Percentiles rank a stretch among this genome's conserved stretches.
These are phyloP conservation scores for Chimonanthus salicifolius DNA, from an alignment of 164 flowering plant genomes.

Conservation along the genomic window DNA sequence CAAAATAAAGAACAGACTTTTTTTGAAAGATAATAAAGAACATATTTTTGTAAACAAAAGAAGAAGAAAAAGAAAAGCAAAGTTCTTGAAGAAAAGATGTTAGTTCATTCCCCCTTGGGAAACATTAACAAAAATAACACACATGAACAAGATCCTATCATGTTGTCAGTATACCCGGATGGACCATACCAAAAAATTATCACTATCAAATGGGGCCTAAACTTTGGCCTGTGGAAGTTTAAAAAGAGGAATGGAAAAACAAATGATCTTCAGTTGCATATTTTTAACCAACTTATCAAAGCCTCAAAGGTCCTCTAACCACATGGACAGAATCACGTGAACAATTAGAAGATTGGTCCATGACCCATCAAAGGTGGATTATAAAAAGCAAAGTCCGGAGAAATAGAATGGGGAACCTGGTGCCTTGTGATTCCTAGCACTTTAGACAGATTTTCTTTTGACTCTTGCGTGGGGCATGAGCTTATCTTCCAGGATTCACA, in stretches of 20 bases:
- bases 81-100: neutral
- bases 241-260: neutral
- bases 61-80: too few species aligned
- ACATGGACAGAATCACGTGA: neutral
- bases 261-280: neutral
- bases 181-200: neutral
- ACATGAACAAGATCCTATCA: neutral
- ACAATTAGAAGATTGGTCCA: neutral
- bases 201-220: neutral
- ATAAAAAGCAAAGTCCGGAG: neutral
- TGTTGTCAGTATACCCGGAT: neutral
- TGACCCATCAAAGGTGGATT: neutral
- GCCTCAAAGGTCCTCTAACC: neutral
- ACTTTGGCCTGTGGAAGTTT: neutral
- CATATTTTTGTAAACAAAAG: neutral
- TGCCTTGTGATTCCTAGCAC: conserved; percentile 49
- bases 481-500: conserved; percentile 44
- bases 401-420: conserved; percentile 39
- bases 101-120: neutral
- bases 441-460: conserved; percentile 48
- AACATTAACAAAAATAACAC: neutral
- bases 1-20: neutral
- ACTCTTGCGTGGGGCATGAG: conserved; percentile 55
- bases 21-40: neutral
- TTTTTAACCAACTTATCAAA: too few species aligned